Evolutionary conservation across 768 basidiomycete species (phyloP).

Genomic region (Lyophyllum decastes): DNA sequence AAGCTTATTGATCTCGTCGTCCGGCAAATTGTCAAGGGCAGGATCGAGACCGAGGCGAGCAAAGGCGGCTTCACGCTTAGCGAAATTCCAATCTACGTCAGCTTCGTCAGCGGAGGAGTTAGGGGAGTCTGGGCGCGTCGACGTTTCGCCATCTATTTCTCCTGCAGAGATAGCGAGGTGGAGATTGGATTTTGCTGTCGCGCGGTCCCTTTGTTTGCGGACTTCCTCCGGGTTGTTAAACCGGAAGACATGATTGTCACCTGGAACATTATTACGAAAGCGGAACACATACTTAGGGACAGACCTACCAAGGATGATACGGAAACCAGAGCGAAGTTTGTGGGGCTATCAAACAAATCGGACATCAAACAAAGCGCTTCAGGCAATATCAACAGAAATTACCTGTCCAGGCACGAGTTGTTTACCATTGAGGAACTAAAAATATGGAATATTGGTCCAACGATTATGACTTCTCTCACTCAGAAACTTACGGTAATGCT

Average conservation of each 20-base stretch:
- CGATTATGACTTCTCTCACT: conserved; percentile 8
- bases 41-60: conserved; percentile 87
- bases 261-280: conserved; percentile 35
- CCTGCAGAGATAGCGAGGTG: conserved; percentile 64
- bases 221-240: conserved; percentile 97
- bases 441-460: background rate
- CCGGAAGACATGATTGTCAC: conserved; percentile 96
- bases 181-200: conserved; percentile 69
- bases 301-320: conserved; percentile 87
- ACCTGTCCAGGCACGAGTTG: conserved; percentile 79
- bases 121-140: conserved; percentile 80
- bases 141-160: conserved; percentile 63
- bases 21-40: conserved; percentile 87
- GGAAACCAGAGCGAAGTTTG: conserved; percentile 91
- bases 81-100: conserved; percentile 97
- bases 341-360: conserved; percentile 48
- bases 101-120: conserved; percentile 66
- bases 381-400: conserved; percentile 23
- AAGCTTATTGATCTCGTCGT: conserved; percentile 91
- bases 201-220: conserved; percentile 85
- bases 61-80: conserved; percentile 90
- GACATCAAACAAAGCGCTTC: background rate
- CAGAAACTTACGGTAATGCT: conserved; percentile 71
- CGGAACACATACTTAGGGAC: background rate
- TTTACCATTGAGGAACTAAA: conserved; percentile 91